These are phyloP conservation scores for Epichloe uncinata DNA, from an alignment of 2,329 filamentous ascomycete species.

Conservation along the genomic window DNA sequence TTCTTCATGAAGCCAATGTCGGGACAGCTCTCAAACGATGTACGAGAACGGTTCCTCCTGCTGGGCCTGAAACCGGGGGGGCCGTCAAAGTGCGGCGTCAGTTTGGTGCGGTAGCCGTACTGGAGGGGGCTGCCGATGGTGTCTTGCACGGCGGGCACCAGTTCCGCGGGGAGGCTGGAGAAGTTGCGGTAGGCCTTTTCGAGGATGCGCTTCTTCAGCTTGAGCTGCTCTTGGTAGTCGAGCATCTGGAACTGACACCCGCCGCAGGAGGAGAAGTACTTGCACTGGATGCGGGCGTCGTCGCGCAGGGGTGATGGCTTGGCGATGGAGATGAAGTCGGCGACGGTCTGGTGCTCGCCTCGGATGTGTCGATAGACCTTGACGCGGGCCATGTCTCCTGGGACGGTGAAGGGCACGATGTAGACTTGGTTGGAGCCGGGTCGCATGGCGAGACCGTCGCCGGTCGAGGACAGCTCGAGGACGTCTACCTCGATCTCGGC, in stretches of 20 bases:
- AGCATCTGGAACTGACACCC: constrained; percentile 99
- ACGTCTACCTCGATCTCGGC: constrained; percentile 76
- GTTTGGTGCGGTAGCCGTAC: constrained; percentile 90
- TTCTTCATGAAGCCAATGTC: constrained; percentile 86
- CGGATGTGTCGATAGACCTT: constrained; percentile 64
- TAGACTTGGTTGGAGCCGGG: constrained; percentile 54
- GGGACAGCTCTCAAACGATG: constrained; percentile 49
- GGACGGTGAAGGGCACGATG: constrained; percentile 76
- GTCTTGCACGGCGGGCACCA: constrained; percentile 63
- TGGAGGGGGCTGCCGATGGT: constrained; percentile 84
- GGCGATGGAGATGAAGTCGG: constrained; percentile 70
- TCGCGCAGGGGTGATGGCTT: constrained; percentile 64
- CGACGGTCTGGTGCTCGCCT: constrained; percentile 54
- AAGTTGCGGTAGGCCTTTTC: constrained; percentile 90
- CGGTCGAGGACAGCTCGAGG: constrained; percentile 72
- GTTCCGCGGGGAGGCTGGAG: constrained; percentile 62
- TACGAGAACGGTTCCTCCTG: constrained; percentile 30
- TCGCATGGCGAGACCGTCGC: constrained; percentile 74
- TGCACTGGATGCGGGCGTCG: constrained; percentile 62
- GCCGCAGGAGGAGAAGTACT: constrained; percentile 76
- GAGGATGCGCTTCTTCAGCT: constrained; percentile 72
- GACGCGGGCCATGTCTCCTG: constrained; percentile 67
- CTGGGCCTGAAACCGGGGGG: constrained; percentile 48
- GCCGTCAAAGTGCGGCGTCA: constrained; percentile 90
- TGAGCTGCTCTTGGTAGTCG: constrained; percentile 72